Evolutionary conservation across 208 protist genomes (phyloP), one percentile per base, ranked within the genome.

Genomic region (Trypanosoma scelopori): DNA sequence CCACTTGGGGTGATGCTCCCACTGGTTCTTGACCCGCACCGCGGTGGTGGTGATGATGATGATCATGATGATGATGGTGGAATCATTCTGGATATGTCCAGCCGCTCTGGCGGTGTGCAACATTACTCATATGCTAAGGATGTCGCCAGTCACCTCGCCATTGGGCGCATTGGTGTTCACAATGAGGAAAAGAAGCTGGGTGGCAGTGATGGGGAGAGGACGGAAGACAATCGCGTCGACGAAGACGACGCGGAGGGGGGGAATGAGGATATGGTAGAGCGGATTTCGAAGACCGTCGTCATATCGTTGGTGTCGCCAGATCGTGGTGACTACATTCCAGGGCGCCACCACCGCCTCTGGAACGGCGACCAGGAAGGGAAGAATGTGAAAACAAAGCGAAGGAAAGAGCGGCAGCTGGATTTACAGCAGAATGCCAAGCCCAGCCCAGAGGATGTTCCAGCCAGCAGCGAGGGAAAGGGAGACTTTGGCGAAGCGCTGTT

Each of bases 1-100:
- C 30, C 66, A 12, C 62, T 92, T n/a, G 78, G 77, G 1, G 55
- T 75, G 16, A 62, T 76, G 58, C 48, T 76, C 52, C 70, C 70
- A 27, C 28, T 65, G 22, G 2, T 60, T 0, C n/a, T 69, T 39
- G 43, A 37, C 20, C 2, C 55, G 4, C 27, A 27, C 35, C 6
- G 45, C 5, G 39, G 25, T 32, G 16, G n/a, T 50, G 23, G 5
- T 28, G n/a, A n/a, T n/a, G n/a, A n/a, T n/a, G n/a, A n/a, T n/a
- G n/a, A n/a, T n/a, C n/a, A n/a, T n/a, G n/a, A n/a, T 15, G 39
- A 37, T 32, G 16, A 27, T 50, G 23, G 5, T 28, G n/a, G 42
- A 35, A 68, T 68, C 63, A 46, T 74, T 43, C 55, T 74, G 37
- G 60, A 74, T 41, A 66, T 74, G 58, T 74, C 68, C 30, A 63